Evolutionary conservation across 225 moss, liverwort and hornwort genomes (phyloP), one percentile per base, ranked within the genome.

Genomic region (Sphagnum tenellum): DNA sequence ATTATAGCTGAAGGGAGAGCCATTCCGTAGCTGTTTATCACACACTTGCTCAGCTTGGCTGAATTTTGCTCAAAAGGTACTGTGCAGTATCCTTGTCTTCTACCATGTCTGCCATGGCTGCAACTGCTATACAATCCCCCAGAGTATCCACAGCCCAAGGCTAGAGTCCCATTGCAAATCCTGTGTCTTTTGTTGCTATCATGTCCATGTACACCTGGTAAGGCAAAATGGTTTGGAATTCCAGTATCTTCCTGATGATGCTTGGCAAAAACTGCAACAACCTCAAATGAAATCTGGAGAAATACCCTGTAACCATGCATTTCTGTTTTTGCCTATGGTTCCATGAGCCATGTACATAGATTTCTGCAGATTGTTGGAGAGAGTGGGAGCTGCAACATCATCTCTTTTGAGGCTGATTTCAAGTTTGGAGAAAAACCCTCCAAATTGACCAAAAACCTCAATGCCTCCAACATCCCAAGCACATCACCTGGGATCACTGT

Each of bases 41-140:
- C 92, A 96, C 44, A 77, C 76, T n/a, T 82, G 89, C 76, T 89
- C 78, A 10, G 95, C 92, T 72, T 86, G 88, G 64, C 67, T 59
- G 67, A 96, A 96, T 73, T 96, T 96, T 9, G 76, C 74, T 50
- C 81, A 78, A 50, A 29, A 96, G 92, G 56, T 96, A 96, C 55
- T 86, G 84, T 9, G 92, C 86, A 65, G 88, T 85, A 62, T 88
- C 82, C 2, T 73, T 53, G 65, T 96, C 95, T 44, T 92, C 88
- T 2, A 86, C 88, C 10, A 96, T 49, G 48, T 72, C 70, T 44
- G 95, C 89, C 95, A 96, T 88, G 48, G 86, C 85, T 59, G 85
- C 84, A 48, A 92, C 92, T 75, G 95, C 92, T 81, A 92, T 92
- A 96, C 44, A 96, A 81, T 45, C 95, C 95, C 57, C 95, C 95